Conservation (phyloP, 768 basidiomycete genomes). For the Trametes maxima region DNA sequence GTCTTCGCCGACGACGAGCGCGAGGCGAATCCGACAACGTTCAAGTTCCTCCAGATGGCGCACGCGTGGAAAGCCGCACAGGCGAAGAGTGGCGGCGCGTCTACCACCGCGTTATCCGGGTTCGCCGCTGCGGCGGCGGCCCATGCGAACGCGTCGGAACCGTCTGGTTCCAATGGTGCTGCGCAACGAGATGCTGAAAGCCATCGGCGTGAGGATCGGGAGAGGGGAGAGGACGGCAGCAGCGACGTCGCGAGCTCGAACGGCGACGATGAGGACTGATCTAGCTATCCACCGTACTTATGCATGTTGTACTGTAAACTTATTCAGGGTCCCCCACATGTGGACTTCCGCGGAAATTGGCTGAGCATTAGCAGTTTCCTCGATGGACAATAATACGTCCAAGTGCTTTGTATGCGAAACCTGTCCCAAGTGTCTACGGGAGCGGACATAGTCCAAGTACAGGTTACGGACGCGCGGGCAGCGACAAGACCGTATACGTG, state of each 20-base stretch:
- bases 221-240: slow-evolving; percentile 13
- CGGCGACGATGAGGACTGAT: slow-evolving; percentile 1
- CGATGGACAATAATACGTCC: no score
- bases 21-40: slow-evolving; percentile 88
- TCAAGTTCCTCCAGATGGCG: slow-evolving; percentile 96
- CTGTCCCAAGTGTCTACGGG: no score
- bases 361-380: no score
- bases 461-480: neutral
- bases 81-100: slow-evolving; percentile 39
- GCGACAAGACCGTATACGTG: neutral
- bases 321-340: no score
- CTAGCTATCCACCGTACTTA: no score
- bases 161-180: neutral
- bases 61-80: slow-evolving; percentile 82
- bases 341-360: no score
- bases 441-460: no score
- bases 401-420: no score
- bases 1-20: slow-evolving; percentile 96
- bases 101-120: slow-evolving; percentile 44
- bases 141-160: slow-evolving; percentile 11
- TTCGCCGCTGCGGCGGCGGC: slow-evolving; percentile 40
- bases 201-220: neutral
- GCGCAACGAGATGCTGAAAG: neutral
- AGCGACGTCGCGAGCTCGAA: slow-evolving; percentile 7
- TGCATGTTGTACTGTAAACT: no score